phyloP scores from a whole-genome alignment of 2,329 filamentous ascomycete species.

The Purpureocillium lavendulum region DNA sequence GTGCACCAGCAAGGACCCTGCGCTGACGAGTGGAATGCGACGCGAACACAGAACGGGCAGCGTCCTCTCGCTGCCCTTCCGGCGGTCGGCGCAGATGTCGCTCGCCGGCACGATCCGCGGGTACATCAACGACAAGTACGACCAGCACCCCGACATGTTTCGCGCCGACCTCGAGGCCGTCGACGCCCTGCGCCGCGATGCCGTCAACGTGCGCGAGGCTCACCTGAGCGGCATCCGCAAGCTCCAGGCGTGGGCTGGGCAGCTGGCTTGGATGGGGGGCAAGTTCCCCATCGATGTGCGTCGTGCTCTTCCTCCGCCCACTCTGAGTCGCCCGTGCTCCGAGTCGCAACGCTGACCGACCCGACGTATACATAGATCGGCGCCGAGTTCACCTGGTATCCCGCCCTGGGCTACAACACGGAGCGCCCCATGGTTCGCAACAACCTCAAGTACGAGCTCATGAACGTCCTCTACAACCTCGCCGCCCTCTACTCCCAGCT shows the following conservation, averaged over 20 bases:
- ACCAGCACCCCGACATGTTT: constrained; percentile 98
- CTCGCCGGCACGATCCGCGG: constrained; percentile 78
- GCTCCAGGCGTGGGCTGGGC: constrained; percentile 84
- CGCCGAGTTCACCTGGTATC: constrained; percentile 94
- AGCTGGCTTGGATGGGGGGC: constrained; percentile 84
- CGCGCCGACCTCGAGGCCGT: constrained; percentile 76
- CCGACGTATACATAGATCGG: constrained; percentile 70
- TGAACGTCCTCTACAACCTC: constrained; percentile 89
- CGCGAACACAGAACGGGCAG: constrained; percentile 36
- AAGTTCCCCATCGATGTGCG: constrained; percentile 91
- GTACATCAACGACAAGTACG: constrained; percentile 97
- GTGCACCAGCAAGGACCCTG: too few relatives aligned
- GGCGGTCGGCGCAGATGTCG: constrained; percentile 70
- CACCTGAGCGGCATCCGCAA: constrained; percentile 81
- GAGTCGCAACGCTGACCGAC: not conserved
- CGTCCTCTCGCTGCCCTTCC: constrained; percentile 77
- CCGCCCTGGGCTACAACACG: constrained; percentile 82
- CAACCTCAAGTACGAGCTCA: constrained; percentile 72
- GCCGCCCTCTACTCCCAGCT: constrained; percentile 90
- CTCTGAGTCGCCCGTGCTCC: too few relatives aligned
- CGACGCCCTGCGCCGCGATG: constrained; percentile 73
- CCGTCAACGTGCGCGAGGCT: constrained; percentile 81
- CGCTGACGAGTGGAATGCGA: too few relatives aligned
- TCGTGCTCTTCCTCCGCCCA: too few relatives aligned
- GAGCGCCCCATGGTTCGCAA: constrained; percentile 60